Percentiles rank a stretch among this genome's conserved stretches.
Evolutionary conservation across 306 rosid genomes (phyloP).

Genomic region (Trichosanthes cucumerina): DNA sequence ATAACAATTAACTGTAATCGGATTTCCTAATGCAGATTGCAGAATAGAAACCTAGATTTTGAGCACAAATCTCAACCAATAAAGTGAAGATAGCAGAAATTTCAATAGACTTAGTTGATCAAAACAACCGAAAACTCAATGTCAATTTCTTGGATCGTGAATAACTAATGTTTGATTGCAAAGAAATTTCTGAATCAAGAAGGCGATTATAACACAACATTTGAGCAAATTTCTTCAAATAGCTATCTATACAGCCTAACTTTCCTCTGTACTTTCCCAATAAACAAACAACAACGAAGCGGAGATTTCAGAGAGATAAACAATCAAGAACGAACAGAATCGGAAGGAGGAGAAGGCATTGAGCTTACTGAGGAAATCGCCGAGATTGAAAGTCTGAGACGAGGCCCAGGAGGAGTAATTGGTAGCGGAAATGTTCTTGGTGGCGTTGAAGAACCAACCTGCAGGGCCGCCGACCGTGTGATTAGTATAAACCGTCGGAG

Average conservation of each 20-base stretch:
- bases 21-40: not conserved
- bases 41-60: not conserved
- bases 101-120: not conserved
- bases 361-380: conserved; percentile 70
- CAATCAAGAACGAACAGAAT: not conserved
- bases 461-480: conserved; percentile 64
- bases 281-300: not conserved
- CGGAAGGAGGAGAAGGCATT: not conserved
- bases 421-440: conserved; percentile 48
- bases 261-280: not conserved
- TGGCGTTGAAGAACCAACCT: conserved; percentile 76
- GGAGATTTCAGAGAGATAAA: not conserved
- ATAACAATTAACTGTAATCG: not conserved
- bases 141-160: not conserved
- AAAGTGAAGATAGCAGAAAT: not conserved
- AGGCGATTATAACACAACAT: not conserved
- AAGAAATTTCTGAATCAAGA: not conserved
- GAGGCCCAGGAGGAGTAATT: conserved; percentile 79
- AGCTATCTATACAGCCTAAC: not conserved
- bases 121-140: not conserved
- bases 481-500: conserved; percentile 40
- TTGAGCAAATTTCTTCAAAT: not conserved
- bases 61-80: not conserved
- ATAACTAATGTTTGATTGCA: not conserved
- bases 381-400: conserved; percentile 57